These are phyloP conservation scores for Cyclaneusma minus DNA, from an alignment of 2,329 filamentous ascomycete genomes.

Conservation along the genomic window DNA sequence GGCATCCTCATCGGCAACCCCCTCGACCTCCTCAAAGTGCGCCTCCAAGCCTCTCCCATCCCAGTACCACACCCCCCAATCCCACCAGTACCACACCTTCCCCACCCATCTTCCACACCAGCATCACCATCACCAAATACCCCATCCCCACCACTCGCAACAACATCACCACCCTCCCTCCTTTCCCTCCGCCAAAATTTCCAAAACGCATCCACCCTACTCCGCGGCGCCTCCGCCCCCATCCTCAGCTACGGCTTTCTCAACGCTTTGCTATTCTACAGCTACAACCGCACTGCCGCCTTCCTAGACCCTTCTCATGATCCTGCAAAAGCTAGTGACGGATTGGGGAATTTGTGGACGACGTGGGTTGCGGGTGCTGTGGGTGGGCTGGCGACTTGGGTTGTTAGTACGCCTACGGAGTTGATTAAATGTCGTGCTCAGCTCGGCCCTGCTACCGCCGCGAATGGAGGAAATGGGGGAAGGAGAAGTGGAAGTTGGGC, in stretches of 20 bases:
- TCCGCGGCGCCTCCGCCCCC: conserved; percentile 64
- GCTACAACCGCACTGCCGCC: conserved; percentile 72
- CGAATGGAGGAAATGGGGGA: conserved; percentile 19
- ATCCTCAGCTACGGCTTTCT: conserved; percentile 81
- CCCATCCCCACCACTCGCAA: conserved; percentile 14
- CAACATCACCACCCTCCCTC: conserved; percentile 8
- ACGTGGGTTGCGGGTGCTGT: conserved; percentile 68
- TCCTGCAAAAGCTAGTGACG: conserved; percentile 5
- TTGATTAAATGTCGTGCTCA: conserved; percentile 83
- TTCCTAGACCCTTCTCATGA: conserved; percentile 31
- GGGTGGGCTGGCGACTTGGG: conserved; percentile 73
- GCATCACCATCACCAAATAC: conserved; percentile 10
- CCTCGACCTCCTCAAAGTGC: conserved; percentile 65
- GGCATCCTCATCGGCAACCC: conserved; percentile 86
- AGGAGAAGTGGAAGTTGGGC: conserved; percentile 52
- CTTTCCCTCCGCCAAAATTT: conserved; percentile 21
- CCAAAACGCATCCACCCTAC: conserved; percentile 23
- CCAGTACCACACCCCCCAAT: conserved; percentile 11
- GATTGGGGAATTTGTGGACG: conserved; percentile 34
- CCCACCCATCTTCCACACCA: conserved; percentile 5
- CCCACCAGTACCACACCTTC: conserved; percentile 8
- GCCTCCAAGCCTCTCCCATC: conserved; percentile 46
- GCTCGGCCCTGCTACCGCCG: conserved; percentile 24
- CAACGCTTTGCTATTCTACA: conserved; percentile 78
- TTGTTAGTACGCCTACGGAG: conserved; percentile 78